A percentile compares a stretch with the other conserved stretches of the same genome.
These are phyloP conservation scores for Mycena albidolilacea DNA, from an alignment of 768 basidiomycete genomes.

Conservation along the genomic window DNA sequence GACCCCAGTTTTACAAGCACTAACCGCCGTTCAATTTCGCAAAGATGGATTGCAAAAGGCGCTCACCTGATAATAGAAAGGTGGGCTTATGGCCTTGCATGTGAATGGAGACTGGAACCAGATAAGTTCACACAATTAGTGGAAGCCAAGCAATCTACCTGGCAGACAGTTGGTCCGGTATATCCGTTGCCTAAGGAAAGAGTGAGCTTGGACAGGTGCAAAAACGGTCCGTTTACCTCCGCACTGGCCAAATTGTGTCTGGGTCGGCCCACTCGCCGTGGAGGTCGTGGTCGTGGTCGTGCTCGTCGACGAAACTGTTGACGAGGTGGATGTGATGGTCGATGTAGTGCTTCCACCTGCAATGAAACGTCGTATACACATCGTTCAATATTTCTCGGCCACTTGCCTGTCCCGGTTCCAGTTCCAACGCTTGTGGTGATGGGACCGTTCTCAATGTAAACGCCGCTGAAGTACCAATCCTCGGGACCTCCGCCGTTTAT, in stretches of 20 bases:
- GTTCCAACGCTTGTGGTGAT: slow-evolving; percentile 68
- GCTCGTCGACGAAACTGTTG: slow-evolving; percentile 41
- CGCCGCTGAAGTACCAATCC: slow-evolving; percentile 73
- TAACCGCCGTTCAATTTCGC: slow-evolving; percentile 18
- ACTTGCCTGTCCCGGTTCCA: slow-evolving; percentile 28
- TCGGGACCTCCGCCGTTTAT: slow-evolving; percentile 57
- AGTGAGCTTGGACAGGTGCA: not conserved
- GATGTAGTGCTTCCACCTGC: slow-evolving; percentile 39
- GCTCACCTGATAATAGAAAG: slow-evolving; percentile 69
- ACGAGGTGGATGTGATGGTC: slow-evolving; percentile 42
- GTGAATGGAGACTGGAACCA: slow-evolving; percentile 47
- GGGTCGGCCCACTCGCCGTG: slow-evolving; percentile 53
- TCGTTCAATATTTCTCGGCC: not conserved
- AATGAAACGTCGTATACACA: not conserved
- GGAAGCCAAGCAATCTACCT: slow-evolving; percentile 13
- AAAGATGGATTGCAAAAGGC: slow-evolving; percentile 6
- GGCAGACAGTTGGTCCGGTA: slow-evolving; percentile 64
- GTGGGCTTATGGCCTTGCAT: slow-evolving; percentile 64
- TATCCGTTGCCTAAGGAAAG: slow-evolving; percentile 55
- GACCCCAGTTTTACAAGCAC: slow-evolving; percentile 41
- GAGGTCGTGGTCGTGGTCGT: slow-evolving; percentile 48
- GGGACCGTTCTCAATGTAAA: slow-evolving; percentile 71
- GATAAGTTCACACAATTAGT: not conserved
- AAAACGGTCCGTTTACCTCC: slow-evolving; percentile 53
- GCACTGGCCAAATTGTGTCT: slow-evolving; percentile 67